These are phyloP conservation scores for Apiotrichum sp. DNA, from an alignment of 1,284 basidiomycete genomes.

Conservation along the genomic window DNA sequence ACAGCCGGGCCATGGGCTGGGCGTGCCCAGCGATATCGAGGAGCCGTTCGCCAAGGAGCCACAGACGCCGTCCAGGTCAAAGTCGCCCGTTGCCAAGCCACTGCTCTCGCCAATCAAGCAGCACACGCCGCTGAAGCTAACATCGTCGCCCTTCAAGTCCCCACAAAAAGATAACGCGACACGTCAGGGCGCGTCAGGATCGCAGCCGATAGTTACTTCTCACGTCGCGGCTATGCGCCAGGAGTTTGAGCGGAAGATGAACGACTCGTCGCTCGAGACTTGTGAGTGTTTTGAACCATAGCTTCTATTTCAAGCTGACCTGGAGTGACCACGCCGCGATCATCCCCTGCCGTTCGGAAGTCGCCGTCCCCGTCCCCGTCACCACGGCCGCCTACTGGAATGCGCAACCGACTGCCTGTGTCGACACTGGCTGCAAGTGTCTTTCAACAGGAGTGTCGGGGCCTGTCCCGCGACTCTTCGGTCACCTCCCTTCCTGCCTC, in stretches of 20 bases:
- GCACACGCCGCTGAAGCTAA: neutral
- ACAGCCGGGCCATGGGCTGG: neutral
- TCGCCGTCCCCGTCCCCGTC: neutral
- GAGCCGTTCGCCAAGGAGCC: too few species aligned
- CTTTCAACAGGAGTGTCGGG: neutral
- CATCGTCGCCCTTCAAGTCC: neutral
- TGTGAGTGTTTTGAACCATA: neutral
- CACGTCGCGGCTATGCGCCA: slow-evolving; percentile 19
- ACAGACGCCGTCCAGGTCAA: neutral
- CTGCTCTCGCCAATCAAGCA: neutral
- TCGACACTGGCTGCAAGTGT: slow-evolving; percentile 6
- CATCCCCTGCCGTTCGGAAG: neutral
- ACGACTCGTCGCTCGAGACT: neutral
- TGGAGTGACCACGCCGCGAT: neutral
- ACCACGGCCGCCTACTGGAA: too few species aligned
- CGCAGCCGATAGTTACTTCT: slow-evolving; percentile 1
- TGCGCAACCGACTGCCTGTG: neutral
- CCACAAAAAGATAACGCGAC: neutral
- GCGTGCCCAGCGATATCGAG: too few species aligned
- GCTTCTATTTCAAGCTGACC: neutral
- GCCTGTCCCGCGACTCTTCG: slow-evolving; percentile 10
- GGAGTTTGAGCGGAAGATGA: slow-evolving; percentile 12
- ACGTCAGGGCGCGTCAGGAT: neutral
- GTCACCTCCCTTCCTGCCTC: slow-evolving; percentile 4
- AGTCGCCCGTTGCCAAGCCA: neutral